Conservation (phyloP, 163 green algal genomes). For the Chloroidium sp. region DNA sequence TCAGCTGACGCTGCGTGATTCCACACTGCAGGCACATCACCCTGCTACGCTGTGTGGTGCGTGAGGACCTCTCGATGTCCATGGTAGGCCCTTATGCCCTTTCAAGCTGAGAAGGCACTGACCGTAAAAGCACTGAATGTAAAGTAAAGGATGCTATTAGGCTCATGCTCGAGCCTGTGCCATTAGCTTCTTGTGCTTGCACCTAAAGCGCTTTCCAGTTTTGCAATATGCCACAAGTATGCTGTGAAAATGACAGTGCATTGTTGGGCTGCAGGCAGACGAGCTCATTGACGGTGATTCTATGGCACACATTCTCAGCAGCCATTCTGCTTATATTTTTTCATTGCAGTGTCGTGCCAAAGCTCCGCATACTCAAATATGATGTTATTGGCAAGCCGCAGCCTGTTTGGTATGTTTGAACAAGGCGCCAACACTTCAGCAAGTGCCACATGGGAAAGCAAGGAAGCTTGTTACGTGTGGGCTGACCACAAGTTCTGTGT, state of each 20-base stretch:
- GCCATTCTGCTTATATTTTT: background rate
- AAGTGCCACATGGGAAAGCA: no score
- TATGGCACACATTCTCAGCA: background rate
- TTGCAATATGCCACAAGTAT: no score
- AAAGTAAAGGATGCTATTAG: no score
- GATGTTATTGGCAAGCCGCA: background rate
- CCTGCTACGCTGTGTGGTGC: slow-evolving; percentile 39
- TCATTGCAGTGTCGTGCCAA: background rate
- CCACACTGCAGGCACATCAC: slow-evolving; percentile 20
- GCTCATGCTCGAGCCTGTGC: no score
- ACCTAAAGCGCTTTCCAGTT: no score
- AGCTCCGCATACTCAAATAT: background rate
- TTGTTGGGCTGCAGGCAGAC: background rate
- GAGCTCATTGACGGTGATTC: background rate
- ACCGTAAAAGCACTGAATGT: no score
- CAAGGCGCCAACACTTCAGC: no score
- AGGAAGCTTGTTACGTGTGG: no score
- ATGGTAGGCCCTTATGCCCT: slow-evolving; percentile 22
- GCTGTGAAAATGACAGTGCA: no score
- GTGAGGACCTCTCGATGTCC: slow-evolving; percentile 40
- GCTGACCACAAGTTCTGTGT: background rate
- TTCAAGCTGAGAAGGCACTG: no score
- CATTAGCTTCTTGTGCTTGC: no score
- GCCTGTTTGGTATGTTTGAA: no score
- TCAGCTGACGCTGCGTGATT: background rate